Evolutionary conservation across 2,329 filamentous ascomycete genomes (phyloP).

Genomic region (Dichotomopilus funicola): DNA sequence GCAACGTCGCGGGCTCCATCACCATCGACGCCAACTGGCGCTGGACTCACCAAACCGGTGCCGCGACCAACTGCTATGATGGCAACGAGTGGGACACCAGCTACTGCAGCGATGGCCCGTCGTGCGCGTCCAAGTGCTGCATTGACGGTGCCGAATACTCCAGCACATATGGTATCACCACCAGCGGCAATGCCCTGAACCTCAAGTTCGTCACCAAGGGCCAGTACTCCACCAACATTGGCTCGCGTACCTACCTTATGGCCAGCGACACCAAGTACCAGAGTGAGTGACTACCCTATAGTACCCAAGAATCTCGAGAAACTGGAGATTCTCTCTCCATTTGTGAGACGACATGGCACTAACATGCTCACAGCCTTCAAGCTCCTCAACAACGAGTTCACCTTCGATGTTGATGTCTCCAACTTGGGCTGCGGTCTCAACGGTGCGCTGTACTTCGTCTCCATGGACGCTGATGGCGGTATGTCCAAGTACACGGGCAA

Average conservation of each 20-base stretch:
- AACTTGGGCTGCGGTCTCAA: conserved; percentile 64
- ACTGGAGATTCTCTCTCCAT: neutral
- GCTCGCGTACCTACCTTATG: conserved; percentile 59
- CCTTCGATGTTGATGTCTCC: conserved; percentile 66
- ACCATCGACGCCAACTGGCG: conserved; percentile 57
- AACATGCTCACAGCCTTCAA: conserved; percentile 42
- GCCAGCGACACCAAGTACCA: conserved; percentile 55
- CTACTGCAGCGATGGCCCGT: conserved; percentile 35
- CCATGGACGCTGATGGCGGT: conserved; percentile 55
- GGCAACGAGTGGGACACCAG: conserved; percentile 43
- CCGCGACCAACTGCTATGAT: conserved; percentile 50
- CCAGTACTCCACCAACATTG: conserved; percentile 40
- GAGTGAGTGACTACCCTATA: conserved; percentile 24
- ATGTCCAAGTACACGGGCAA: conserved; percentile 43
- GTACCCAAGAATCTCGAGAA: too few species aligned
- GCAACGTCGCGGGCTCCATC: conserved; percentile 41
- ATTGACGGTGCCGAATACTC: conserved; percentile 48
- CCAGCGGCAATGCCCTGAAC: conserved; percentile 45
- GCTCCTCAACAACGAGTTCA: conserved; percentile 62
- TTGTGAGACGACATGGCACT: neutral
- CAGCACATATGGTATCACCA: conserved; percentile 47
- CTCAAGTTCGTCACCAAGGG: conserved; percentile 53
- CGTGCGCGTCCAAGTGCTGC: conserved; percentile 45
- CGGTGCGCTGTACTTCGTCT: conserved; percentile 61
- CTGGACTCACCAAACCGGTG: conserved; percentile 45